Evolutionary conservation across 139 green algal genomes (phyloP).

Genomic region (Pseudopediastrum boryanum): DNA sequence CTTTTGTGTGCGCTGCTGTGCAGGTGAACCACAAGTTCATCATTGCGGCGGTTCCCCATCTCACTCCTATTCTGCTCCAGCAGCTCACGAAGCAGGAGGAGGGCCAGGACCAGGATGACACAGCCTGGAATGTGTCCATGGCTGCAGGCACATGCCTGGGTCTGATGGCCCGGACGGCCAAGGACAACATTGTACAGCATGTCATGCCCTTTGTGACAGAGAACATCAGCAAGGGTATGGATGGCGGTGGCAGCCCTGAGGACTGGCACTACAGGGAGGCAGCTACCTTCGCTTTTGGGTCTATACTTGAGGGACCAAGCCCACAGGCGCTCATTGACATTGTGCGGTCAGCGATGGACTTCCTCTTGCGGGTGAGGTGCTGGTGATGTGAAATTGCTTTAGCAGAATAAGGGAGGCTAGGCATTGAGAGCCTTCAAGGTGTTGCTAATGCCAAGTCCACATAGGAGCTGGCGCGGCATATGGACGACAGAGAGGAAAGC

Average conservation of each 20-base stretch:
- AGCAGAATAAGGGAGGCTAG: too few relatives aligned
- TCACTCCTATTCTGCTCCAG: constrained; percentile 94
- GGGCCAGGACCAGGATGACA: constrained; percentile 89
- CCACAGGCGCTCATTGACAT: constrained; percentile 65
- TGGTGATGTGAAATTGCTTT: too few relatives aligned
- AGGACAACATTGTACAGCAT: constrained; percentile 36
- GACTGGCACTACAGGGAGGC: constrained; percentile 95
- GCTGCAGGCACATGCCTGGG: constrained; percentile 90
- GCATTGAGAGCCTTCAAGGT: too few relatives aligned
- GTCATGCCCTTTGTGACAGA: constrained; percentile 81
- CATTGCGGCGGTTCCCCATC: constrained; percentile 71
- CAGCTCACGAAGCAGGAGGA: constrained; percentile 98
- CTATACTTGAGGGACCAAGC: constrained; percentile 92
- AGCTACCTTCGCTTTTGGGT: constrained; percentile 96
- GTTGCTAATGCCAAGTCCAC: too few relatives aligned
- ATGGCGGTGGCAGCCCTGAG: constrained; percentile 46
- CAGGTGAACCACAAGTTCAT: constrained; percentile 86
- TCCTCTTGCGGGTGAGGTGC: constrained; percentile 63
- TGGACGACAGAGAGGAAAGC: too few relatives aligned
- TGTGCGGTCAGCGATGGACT: constrained; percentile 74
- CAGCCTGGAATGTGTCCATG: constrained; percentile 91
- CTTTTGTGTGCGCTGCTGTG: constrained; percentile 13
- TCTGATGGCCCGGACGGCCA: constrained; percentile 66
- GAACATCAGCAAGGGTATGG: constrained; percentile 81
- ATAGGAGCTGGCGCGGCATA: too few relatives aligned